Evolutionary conservation across 1,284 basidiomycete species (phyloP), one percentile per base, ranked within the genome.

Genomic region (Leccinum cinnamomeum): DNA sequence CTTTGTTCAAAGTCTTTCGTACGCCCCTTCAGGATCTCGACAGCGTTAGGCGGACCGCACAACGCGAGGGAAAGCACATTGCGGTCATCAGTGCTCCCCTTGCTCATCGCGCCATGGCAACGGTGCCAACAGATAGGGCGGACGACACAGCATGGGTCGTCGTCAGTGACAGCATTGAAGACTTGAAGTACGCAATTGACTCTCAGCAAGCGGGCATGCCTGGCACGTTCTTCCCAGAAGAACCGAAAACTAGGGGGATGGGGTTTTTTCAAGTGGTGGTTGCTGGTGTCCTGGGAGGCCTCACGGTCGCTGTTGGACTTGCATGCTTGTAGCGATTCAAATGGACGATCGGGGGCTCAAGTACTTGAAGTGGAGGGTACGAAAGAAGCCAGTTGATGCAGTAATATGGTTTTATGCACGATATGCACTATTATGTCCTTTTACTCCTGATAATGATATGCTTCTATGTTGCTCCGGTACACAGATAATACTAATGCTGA

Each of bases 1-100:
- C 73, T 33, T 57, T 77, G 14, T 77, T 76, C 60, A 72, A 73
- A 44, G 69, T 77, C 11, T 77, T 77, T 51, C 67, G 75, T 11
- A 76, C 74, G 1, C 75, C 76, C 25, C 55, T 65, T 8, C 63
- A 68, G 55, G 75, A 76, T 23, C 63, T 74, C 16, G 65, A 71
- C 14, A 59, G 59, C 39, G 56, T 74, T 23, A 65, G 53, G 53
- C 68, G 57, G 50, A 72, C 64, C 5, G 73, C 73, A 14, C 64
- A 61, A 39, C 74, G 64, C 2, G 75, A 75, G 37, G 73, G 73
- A 50, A 77, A 76, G 44, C 68, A 77, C 25, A 58, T 76, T 7
- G 75, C 73, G 35, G 55, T 75, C 23, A 66, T 77, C 39, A 44
- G 62, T 8, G 60, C 73, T 2, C 73, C 73, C 6, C 58, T 63